Evolutionary conservation across 768 basidiomycete genomes (phyloP).

Genomic region (Mycena vulgaris): DNA sequence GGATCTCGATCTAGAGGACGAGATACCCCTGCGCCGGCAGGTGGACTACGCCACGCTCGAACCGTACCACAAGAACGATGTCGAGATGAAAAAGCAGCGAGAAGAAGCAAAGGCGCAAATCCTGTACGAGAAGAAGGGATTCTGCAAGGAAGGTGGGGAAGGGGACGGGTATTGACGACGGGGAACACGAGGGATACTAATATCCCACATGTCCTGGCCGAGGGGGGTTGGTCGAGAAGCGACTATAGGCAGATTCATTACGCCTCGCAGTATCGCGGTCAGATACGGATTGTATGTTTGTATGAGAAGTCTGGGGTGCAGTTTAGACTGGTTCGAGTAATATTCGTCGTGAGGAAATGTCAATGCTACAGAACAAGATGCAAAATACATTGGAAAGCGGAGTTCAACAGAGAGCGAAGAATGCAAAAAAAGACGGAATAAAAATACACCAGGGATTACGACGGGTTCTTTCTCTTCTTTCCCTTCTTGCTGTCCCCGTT

Average conservation of each 20-base stretch:
- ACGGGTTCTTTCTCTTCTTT: conserved; percentile 68
- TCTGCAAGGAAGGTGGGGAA: conserved; percentile 96
- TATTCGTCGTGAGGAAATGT: conserved; percentile 28
- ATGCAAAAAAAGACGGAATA: conserved; percentile 41
- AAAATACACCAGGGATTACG: conserved; percentile 47
- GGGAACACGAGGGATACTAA: conserved; percentile 21
- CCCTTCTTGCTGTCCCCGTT: conserved; percentile 69
- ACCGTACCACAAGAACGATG: conserved; percentile 80
- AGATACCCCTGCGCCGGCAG: conserved; percentile 78
- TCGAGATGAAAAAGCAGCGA: conserved; percentile 81
- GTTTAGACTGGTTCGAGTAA: conserved; percentile 24
- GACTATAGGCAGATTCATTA: conserved; percentile 45
- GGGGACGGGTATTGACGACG: conserved; percentile 89
- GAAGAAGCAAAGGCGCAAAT: conserved; percentile 89
- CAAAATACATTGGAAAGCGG: conserved; percentile 38
- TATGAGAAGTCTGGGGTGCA: conserved; percentile 18
- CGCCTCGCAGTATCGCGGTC: conserved; percentile 40
- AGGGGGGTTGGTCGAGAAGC: conserved; percentile 18
- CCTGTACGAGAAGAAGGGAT: conserved; percentile 88
- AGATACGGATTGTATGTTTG: conserved; percentile 37
- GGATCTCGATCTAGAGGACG: conserved; percentile 96
- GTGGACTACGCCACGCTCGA: conserved; percentile 81
- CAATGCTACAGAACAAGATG: conserved; percentile 38
- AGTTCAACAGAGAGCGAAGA: conserved; percentile 28
- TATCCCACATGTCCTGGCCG: conserved; percentile 18